These are phyloP conservation scores for Candida tammaniensis DNA, from an alignment of 805 yeast species.

Conservation along the genomic window DNA sequence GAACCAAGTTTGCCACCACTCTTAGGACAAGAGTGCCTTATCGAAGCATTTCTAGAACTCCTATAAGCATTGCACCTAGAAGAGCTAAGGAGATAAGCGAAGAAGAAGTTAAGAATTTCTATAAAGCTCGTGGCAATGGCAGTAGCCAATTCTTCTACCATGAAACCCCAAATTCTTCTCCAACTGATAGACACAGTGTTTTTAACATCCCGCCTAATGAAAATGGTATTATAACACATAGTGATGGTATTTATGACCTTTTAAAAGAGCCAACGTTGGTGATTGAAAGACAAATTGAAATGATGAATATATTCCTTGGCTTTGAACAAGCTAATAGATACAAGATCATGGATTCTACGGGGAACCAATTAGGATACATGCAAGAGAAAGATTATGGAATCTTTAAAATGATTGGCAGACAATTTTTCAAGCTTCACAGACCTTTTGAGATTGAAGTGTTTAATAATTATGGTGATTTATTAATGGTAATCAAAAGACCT, in stretches of 20 bases:
- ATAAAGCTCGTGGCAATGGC: conserved; percentile 13
- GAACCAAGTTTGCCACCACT: too few relatives aligned
- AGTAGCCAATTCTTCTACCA: conserved; percentile 17
- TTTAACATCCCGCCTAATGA: conserved; percentile 39
- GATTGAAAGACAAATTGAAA: conserved; percentile 83
- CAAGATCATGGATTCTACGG: conserved; percentile 66
- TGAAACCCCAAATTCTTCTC: conserved; percentile 19
- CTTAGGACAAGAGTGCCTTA: not conserved
- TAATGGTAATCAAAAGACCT: conserved; percentile 72
- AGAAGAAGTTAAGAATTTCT: conserved; percentile 29
- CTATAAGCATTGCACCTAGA: conserved; percentile 3
- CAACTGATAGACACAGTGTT: conserved; percentile 29
- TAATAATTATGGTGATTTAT: conserved; percentile 57
- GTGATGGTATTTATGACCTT: conserved; percentile 60
- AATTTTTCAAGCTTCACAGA: conserved; percentile 78
- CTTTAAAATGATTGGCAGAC: conserved; percentile 70
- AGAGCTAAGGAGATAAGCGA: conserved; percentile 33
- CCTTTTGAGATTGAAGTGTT: conserved; percentile 77
- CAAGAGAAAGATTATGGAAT: conserved; percentile 77
- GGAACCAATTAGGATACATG: conserved; percentile 76
- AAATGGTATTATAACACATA: conserved; percentile 49
- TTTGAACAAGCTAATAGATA: conserved; percentile 90
- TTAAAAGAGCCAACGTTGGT: conserved; percentile 80
- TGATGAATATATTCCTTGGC: conserved; percentile 82
- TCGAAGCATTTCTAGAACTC: conserved; percentile 1